phyloP scores from a whole-genome alignment of 495 filamentous ascomycete genomes.

The Extremus antarcticus region DNA sequence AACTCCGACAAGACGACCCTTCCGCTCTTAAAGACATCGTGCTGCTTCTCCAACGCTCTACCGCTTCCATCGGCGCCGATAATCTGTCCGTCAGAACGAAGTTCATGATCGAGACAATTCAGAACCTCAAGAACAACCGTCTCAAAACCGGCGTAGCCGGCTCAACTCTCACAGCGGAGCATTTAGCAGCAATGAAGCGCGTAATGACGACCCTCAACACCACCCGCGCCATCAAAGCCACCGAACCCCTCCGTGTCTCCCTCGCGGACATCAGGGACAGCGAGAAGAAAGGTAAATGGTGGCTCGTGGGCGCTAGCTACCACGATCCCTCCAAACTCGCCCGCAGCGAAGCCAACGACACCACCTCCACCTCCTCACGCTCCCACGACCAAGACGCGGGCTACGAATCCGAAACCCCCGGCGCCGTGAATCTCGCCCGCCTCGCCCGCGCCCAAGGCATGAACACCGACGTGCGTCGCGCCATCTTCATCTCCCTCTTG shows the following conservation, averaged over 20 bases:
- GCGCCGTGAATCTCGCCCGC: constrained; percentile 48
- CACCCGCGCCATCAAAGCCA: constrained; percentile 49
- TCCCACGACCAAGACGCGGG: constrained; percentile 2
- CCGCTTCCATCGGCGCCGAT: constrained; percentile 52
- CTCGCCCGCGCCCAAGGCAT: constrained; percentile 78
- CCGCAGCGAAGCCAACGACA: constrained; percentile 10
- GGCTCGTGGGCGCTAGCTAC: constrained; percentile 92
- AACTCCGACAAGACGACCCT: constrained; percentile 83
- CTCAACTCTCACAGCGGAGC: constrained; percentile 57
- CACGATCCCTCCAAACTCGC: constrained; percentile 32
- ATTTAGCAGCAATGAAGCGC: constrained; percentile 77
- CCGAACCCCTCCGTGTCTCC: constrained; percentile 71
- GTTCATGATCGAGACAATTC: constrained; percentile 97
- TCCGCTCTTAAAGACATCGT: constrained; percentile 87
- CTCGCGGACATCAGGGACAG: constrained; percentile 69
- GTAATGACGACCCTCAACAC: constrained; percentile 62
- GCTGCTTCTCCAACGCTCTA: constrained; percentile 58
- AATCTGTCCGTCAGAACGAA: constrained; percentile 79
- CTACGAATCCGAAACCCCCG: constrained; percentile 16
- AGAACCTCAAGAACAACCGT: constrained; percentile 86
- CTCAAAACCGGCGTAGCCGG: constrained; percentile 58
- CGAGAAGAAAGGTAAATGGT: constrained; percentile 91
- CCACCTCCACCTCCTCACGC: constrained; percentile 14
- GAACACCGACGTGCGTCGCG: constrained; percentile 87
- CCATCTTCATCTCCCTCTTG: constrained; percentile 84